Conservation (phyloP, 495 filamentous ascomycete species). For the Penicillium canariense region DNA sequence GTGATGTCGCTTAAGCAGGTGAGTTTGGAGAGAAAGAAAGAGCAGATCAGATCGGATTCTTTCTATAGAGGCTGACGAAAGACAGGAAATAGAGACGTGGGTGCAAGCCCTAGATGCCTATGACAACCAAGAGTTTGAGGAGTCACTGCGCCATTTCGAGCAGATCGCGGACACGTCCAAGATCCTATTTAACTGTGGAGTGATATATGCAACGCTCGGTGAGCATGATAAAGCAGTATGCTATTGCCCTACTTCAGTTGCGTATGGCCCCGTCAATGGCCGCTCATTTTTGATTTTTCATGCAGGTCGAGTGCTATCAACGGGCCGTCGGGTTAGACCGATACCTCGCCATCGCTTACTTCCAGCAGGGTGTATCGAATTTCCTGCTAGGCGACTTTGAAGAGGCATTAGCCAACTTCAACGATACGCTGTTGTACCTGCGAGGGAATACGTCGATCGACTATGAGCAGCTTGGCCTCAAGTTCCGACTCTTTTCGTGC, state of each 20-base stretch:
- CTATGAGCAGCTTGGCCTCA: slow-evolving; percentile 93
- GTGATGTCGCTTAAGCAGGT: slow-evolving; percentile 46
- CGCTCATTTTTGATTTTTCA: slow-evolving; percentile 10
- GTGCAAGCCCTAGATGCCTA: slow-evolving; percentile 87
- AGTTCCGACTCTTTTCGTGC: slow-evolving; percentile 95
- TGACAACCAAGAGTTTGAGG: slow-evolving; percentile 94
- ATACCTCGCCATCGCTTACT: slow-evolving; percentile 96
- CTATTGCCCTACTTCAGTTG: slow-evolving; percentile 20
- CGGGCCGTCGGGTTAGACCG: slow-evolving; percentile 83
- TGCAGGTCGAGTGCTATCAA: slow-evolving; percentile 91
- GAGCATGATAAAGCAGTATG: slow-evolving; percentile 93
- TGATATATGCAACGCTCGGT: slow-evolving; percentile 96
- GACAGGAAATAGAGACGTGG: slow-evolving; percentile 98
- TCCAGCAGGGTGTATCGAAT: slow-evolving; percentile 98
- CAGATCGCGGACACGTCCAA: slow-evolving; percentile 93
- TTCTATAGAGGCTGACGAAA: slow-evolving; percentile 17
- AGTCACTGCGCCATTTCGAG: slow-evolving; percentile 76
- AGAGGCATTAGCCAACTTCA: slow-evolving; percentile 97
- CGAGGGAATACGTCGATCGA: slow-evolving; percentile 96
- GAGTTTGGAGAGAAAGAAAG: background rate
- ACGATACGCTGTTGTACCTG: slow-evolving; percentile 93
- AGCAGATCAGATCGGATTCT: no score
- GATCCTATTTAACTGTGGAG: slow-evolving; percentile 97
- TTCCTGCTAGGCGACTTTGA: slow-evolving; percentile 97
- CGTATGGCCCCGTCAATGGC: background rate